Evolutionary conservation across 1,284 basidiomycete species (phyloP).

Genomic region (Moesziomyces sp.): DNA sequence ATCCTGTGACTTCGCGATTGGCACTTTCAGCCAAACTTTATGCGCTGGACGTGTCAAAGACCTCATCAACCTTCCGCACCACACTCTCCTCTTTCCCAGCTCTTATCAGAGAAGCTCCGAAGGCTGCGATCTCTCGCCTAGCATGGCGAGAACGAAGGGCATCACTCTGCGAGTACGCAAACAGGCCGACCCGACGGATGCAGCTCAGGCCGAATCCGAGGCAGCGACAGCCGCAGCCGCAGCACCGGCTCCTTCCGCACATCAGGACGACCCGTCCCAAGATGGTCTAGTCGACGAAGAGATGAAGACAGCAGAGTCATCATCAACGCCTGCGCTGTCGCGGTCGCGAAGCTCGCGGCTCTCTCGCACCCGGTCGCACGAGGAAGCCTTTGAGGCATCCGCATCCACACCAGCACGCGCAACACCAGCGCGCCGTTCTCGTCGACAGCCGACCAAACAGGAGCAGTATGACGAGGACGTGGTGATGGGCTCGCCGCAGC

Average conservation of each 20-base stretch:
- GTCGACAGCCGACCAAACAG: constrained; percentile 30
- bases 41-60: constrained; percentile 3
- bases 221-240: neutral
- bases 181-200: constrained; percentile 8
- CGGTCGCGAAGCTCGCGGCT: constrained; percentile 30
- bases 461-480: constrained; percentile 21
- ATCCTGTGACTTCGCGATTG: too few relatives aligned
- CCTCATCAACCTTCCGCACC: constrained; percentile 6
- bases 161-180: constrained; percentile 47
- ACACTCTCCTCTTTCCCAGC: too few relatives aligned
- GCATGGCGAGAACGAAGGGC: constrained; percentile 43
- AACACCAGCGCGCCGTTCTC: constrained; percentile 37
- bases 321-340: constrained; percentile 6
- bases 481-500: constrained; percentile 13
- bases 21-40: too few relatives aligned
- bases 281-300: constrained; percentile 20
- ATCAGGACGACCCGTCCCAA: neutral
- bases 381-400: constrained; percentile 21
- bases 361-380: constrained; percentile 26
- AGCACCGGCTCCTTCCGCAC: neutral
- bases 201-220: constrained; percentile 1
- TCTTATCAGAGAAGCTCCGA: neutral
- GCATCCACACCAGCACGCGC: constrained; percentile 11
- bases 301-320: constrained; percentile 17
- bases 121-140: neutral